These are phyloP conservation scores for Fusarium anguioides DNA, from an alignment of 2,329 filamentous ascomycete genomes.

Conservation along the genomic window DNA sequence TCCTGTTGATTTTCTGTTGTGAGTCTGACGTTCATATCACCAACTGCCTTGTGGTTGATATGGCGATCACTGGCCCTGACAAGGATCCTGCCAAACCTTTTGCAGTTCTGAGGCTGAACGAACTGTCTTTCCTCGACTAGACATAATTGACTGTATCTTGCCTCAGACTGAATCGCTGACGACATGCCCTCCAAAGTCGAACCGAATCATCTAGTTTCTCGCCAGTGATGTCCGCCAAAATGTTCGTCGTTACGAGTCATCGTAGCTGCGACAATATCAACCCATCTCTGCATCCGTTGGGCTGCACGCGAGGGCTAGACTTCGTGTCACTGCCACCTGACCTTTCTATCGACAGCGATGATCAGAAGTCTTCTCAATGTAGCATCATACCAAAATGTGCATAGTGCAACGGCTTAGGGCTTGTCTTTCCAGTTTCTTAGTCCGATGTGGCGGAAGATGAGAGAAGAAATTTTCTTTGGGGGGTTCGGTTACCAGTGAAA, in stretches of 20 bases:
- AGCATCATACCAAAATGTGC: conserved; percentile 3
- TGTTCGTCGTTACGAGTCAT: conserved; percentile 19
- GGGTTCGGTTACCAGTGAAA: not conserved
- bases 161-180: conserved; percentile 12
- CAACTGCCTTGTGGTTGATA: conserved; percentile 26
- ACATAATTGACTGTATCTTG: conserved; percentile 13
- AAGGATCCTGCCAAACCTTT: conserved; percentile 18
- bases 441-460: conserved; percentile 4
- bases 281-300: not conserved
- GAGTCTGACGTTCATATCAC: conserved; percentile 12
- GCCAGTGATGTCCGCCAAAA: conserved; percentile 1
- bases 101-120: conserved; percentile 1
- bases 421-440: not conserved
- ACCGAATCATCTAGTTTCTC: conserved; percentile 9
- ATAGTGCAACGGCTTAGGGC: not conserved
- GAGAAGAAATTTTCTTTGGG: conserved; percentile 12
- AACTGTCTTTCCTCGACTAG: conserved; percentile 5
- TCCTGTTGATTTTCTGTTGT: not conserved
- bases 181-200: not conserved
- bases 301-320: not conserved
- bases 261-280: not conserved
- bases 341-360: not conserved
- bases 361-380: not conserved
- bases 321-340: not conserved
- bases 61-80: conserved; percentile 19